Evolutionary conservation across 2,329 filamentous ascomycete species (phyloP), one percentile per base, ranked within the genome.

Genomic region (Aulographum hederae): DNA sequence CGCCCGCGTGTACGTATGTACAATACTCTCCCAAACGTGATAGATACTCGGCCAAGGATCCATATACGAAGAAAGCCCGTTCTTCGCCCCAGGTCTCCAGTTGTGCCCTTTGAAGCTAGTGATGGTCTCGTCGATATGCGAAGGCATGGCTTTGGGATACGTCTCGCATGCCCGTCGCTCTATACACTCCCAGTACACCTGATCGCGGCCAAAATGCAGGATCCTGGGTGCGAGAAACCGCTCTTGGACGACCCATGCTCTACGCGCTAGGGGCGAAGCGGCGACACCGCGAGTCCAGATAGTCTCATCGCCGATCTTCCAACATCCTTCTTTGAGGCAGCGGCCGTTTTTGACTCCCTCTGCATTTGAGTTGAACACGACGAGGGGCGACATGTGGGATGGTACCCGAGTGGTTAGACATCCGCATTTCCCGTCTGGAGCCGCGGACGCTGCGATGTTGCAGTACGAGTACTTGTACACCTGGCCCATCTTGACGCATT

Each of bases 401-500:
- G 21, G 21, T 10, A 10, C 10, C 21, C 21, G 21, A 13, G 10
- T 25, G 10, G 10, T 10, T 10, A 25, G 13, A 25, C 10, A 13
- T 25, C 21, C 21, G 10, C 21, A 10, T 25, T 10, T 10, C 21
- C 21, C 21, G 13, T 25, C 21, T 25, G 34, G 6, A 3, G 46
- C 41, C 35, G 42, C 39, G 11, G 43, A 39, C 8, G 44, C 46
- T 3, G 39, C 39, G 16, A 48, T 41, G 8, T 40, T 48, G 2
- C 45, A 18, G 3, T 23, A 27, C 3, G 44, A 43, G 18, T 40
- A 37, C 13, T 36, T 38, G 34, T 46, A 48, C 2, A 48, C 38
- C 25, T 39, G 37, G 20, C 40, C 39, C 45, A 48, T 48, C 3
- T 38, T 40, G 10, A 39, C 40, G 15, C 42, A 41, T 31, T 48